Evolutionary conservation across 495 filamentous ascomycete species (phyloP).

Genomic region (Penicillium cataractarum): DNA sequence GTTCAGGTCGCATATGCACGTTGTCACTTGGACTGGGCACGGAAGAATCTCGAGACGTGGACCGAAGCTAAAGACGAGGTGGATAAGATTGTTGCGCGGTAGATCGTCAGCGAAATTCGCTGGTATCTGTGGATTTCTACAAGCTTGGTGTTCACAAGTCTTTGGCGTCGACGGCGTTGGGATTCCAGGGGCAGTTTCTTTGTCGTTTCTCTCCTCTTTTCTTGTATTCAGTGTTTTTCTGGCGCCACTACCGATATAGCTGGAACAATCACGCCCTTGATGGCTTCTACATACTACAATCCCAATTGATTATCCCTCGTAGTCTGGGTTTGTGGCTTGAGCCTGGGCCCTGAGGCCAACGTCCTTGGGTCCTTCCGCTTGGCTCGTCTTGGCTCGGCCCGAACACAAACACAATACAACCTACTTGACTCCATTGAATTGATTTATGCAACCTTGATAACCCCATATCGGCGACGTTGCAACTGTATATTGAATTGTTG

Average conservation of each 20-base stretch:
- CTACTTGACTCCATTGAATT: too few species aligned
- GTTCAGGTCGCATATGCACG: conserved; percentile 85
- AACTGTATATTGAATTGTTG: not conserved
- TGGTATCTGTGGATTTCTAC: not conserved
- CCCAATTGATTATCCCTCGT: not conserved
- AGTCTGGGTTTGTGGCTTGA: not conserved
- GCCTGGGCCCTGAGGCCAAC: not conserved
- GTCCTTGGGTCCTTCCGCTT: not conserved
- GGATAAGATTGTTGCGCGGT: conserved; percentile 75
- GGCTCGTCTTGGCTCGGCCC: not conserved
- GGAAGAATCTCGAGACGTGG: conserved; percentile 94
- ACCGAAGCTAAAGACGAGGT: conserved; percentile 93
- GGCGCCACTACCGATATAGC: conserved; percentile 3
- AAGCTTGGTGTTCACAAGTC: not conserved
- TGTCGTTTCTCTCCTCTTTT: not conserved
- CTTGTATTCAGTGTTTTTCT: not conserved
- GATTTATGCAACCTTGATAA: not conserved
- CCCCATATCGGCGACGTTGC: not conserved
- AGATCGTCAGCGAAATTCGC: conserved; percentile 19
- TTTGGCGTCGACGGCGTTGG: conserved; percentile 10
- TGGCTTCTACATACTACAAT: not conserved
- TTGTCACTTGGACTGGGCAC: conserved; percentile 98
- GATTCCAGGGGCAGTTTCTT: conserved; percentile 1
- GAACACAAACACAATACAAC: not conserved
- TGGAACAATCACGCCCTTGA: not conserved